Evolutionary conservation across 2,329 filamentous ascomycete species (phyloP).

Genomic region (Alternaria triticimaculans): DNA sequence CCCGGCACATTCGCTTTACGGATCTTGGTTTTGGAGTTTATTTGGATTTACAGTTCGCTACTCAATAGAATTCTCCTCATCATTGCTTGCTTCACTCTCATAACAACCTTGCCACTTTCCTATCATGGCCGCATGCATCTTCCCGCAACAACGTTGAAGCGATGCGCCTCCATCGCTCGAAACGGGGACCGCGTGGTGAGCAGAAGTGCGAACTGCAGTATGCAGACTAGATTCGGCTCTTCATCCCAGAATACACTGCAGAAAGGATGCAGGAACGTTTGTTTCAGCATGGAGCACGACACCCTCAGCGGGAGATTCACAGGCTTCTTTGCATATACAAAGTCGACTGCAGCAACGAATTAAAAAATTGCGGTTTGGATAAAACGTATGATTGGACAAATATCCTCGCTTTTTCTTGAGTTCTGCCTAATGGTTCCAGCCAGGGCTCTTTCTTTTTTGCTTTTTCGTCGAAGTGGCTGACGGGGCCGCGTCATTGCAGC

Average conservation of each 20-base stretch:
- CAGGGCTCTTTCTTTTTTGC: neutral
- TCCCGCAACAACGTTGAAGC: neutral
- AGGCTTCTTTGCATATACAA: neutral
- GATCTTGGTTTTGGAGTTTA: neutral
- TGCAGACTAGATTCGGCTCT: neutral
- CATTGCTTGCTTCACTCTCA: neutral
- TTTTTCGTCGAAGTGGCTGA: neutral
- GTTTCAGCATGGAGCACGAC: neutral
- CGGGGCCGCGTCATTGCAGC: no score
- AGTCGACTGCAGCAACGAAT: neutral
- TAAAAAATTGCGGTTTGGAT: neutral
- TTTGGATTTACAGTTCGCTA: neutral
- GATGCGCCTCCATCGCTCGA: neutral
- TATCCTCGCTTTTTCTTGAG: neutral
- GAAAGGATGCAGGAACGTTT: neutral
- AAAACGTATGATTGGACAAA: neutral
- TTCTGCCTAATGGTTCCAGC: neutral
- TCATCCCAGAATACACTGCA: neutral
- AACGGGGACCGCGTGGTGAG: neutral
- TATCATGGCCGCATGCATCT: neutral
- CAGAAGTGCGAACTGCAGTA: neutral
- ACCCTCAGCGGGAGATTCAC: neutral
- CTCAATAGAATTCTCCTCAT: neutral
- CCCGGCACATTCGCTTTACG: neutral
- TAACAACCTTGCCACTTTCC: neutral